Conservation (phyloP, 768 basidiomycete genomes). For the Naganishia vaughanmartiniae region DNA sequence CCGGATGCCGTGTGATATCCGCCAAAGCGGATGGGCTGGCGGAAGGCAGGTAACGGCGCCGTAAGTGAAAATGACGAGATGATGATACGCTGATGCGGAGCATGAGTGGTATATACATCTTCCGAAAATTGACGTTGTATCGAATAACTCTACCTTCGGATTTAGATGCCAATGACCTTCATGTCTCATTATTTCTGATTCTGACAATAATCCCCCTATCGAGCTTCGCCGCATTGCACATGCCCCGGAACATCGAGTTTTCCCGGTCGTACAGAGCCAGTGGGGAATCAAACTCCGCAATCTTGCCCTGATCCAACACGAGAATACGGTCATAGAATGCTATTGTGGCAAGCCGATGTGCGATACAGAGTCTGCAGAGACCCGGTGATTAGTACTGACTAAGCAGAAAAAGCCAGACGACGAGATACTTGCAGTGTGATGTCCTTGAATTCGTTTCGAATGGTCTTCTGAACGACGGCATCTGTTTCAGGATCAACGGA, state of each 20-base stretch:
- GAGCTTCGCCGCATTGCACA: constrained; percentile 67
- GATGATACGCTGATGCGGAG: too few relatives aligned
- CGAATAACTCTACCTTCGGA: too few relatives aligned
- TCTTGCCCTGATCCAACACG: constrained; percentile 45
- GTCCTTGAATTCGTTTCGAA: constrained; percentile 60
- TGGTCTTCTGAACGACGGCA: constrained; percentile 63
- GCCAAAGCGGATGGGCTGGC: too few relatives aligned
- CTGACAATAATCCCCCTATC: constrained; percentile 58
- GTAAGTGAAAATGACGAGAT: too few relatives aligned
- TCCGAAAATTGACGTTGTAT: too few relatives aligned
- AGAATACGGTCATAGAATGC: constrained; percentile 51
- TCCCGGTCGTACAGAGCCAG: constrained; percentile 45
- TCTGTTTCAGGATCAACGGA: constrained; percentile 54
- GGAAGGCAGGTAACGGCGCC: too few relatives aligned
- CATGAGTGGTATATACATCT: too few relatives aligned
- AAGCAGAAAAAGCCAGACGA: neutral
- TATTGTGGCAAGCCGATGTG: constrained; percentile 36
- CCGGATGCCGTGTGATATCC: too few relatives aligned
- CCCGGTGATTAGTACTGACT: constrained; percentile 58
- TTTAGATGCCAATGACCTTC: too few relatives aligned
- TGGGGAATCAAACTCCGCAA: constrained; percentile 46
- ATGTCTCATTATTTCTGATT: neutral
- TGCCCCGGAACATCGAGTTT: constrained; percentile 66
- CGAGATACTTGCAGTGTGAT: constrained; percentile 34
- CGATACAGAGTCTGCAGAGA: constrained; percentile 62